A percentile compares a stretch with the other conserved stretches of the same genome.
These are phyloP conservation scores for Flaveria floridana DNA, from an alignment of 140 eudicot genomes.

Conservation along the genomic window DNA sequence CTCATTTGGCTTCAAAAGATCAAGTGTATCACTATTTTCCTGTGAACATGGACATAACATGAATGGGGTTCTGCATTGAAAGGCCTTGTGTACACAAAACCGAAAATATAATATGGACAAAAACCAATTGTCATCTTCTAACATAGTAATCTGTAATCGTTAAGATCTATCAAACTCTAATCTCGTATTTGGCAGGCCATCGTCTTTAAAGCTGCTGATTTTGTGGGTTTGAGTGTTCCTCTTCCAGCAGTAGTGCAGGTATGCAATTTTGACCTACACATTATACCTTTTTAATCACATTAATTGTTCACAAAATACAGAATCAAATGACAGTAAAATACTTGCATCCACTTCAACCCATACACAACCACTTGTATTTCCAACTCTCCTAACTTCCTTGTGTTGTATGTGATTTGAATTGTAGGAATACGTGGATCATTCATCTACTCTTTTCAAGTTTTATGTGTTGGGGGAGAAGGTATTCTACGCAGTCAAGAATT, in stretches of 20 bases:
- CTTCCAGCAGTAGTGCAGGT: slow-evolving; percentile 98
- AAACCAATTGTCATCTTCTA: slow-evolving; percentile 8
- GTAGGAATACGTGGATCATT: slow-evolving; percentile 98
- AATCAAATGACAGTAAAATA: not conserved
- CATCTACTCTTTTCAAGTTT: slow-evolving; percentile 68
- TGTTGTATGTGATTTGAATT: slow-evolving; percentile 26
- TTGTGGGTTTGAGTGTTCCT: slow-evolving; percentile 69
- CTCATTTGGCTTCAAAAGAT: not conserved
- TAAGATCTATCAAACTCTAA: not conserved
- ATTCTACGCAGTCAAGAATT: slow-evolving; percentile 71
- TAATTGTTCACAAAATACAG: not conserved
- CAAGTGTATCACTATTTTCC: not conserved
- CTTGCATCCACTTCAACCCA: not conserved
- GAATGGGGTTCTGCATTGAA: too few relatives aligned
- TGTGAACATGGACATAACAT: not conserved
- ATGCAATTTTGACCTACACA: not conserved
- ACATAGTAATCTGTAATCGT: not conserved
- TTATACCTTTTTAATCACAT: not conserved
- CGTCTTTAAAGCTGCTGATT: slow-evolving; percentile 58
- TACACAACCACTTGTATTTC: not conserved
- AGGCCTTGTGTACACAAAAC: too few relatives aligned
- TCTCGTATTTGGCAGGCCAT: slow-evolving; percentile 65
- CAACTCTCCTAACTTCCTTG: not conserved
- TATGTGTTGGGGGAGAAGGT: slow-evolving; percentile 79
- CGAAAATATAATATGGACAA: too few relatives aligned